Evolutionary conservation across 345 rosid genomes (phyloP).

Genomic region (Gossypium ekmanianum): DNA sequence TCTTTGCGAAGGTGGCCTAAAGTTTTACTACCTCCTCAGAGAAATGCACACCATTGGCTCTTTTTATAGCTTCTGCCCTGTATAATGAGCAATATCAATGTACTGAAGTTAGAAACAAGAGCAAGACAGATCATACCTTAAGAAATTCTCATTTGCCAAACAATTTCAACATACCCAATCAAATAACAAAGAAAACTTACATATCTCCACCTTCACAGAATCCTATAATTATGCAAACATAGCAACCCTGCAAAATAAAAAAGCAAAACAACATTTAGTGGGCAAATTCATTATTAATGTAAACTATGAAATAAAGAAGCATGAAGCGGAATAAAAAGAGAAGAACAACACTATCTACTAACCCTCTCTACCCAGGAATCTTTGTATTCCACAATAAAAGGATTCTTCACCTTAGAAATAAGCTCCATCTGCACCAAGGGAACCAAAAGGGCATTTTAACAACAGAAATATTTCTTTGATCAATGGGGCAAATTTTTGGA

Average conservation of each 20-base stretch:
- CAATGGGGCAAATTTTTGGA: background rate
- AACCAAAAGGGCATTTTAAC: slow-evolving; percentile 18
- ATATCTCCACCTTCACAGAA: slow-evolving; percentile 97
- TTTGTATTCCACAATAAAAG: slow-evolving; percentile 92
- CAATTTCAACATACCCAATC: background rate
- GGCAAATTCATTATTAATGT: background rate
- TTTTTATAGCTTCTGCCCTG: slow-evolving; percentile 91
- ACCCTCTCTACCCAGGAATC: slow-evolving; percentile 99
- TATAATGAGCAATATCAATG: slow-evolving; percentile 20
- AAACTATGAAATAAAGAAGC: background rate
- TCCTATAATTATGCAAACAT: slow-evolving; percentile 91
- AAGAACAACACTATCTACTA: slow-evolving; percentile 6
- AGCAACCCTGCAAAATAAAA: slow-evolving; percentile 68
- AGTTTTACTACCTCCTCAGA: slow-evolving; percentile 66
- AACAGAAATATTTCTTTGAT: background rate
- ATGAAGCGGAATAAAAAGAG: background rate
- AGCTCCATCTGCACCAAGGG: slow-evolving; percentile 71
- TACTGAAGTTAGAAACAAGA: background rate
- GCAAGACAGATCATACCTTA: slow-evolving; percentile 7
- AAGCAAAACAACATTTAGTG: slow-evolving; percentile 1
- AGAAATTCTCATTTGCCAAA: slow-evolving; percentile 11
- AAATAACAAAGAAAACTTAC: slow-evolving; percentile 40
- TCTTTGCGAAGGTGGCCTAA: background rate
- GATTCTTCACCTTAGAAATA: slow-evolving; percentile 74
- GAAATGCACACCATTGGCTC: slow-evolving; percentile 63